phyloP scores from a whole-genome alignment of 441 rosid genomes.

The Macaranga tanarius region DNA sequence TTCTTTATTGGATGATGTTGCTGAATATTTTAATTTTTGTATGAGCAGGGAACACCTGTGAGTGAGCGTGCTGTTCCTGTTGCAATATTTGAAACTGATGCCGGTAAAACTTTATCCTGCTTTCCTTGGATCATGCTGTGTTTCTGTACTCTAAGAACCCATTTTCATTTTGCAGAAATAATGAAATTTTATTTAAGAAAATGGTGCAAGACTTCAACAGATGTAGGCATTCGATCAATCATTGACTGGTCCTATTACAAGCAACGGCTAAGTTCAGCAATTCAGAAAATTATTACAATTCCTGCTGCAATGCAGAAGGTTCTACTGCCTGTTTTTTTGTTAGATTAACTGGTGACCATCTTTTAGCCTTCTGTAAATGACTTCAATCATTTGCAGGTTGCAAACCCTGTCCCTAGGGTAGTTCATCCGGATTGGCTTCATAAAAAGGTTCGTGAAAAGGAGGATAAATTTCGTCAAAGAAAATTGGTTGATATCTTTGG shows the following conservation, averaged over 20 bases:
- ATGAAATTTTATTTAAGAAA: slow-evolving; percentile 73
- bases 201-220: slow-evolving; percentile 93
- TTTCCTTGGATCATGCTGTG: slow-evolving; percentile 28
- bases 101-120: slow-evolving; percentile 46
- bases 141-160: slow-evolving; percentile 27
- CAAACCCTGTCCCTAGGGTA: slow-evolving; percentile 98
- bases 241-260: slow-evolving; percentile 96
- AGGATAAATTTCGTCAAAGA: slow-evolving; percentile 86
- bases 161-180: slow-evolving; percentile 54
- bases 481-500: slow-evolving; percentile 76
- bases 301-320: slow-evolving; percentile 99
- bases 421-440: slow-evolving; percentile 99
- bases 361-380: slow-evolving; percentile 28
- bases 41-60: slow-evolving; percentile 90
- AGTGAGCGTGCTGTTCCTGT: slow-evolving; percentile 99
- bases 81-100: slow-evolving; percentile 90
- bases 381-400: slow-evolving; percentile 52
- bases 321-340: slow-evolving; percentile 25
- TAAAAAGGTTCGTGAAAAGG: slow-evolving; percentile 93
- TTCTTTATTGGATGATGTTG: slow-evolving; percentile 16
- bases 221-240: slow-evolving; percentile 73
- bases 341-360: slow-evolving; percentile 19
- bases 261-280: slow-evolving; percentile 91
- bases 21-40: slow-evolving; percentile 29
- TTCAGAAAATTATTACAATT: slow-evolving; percentile 92